phyloP scores from a whole-genome alignment of 176 grass and related monocot species.

The Oryza rufipogon region DNA sequence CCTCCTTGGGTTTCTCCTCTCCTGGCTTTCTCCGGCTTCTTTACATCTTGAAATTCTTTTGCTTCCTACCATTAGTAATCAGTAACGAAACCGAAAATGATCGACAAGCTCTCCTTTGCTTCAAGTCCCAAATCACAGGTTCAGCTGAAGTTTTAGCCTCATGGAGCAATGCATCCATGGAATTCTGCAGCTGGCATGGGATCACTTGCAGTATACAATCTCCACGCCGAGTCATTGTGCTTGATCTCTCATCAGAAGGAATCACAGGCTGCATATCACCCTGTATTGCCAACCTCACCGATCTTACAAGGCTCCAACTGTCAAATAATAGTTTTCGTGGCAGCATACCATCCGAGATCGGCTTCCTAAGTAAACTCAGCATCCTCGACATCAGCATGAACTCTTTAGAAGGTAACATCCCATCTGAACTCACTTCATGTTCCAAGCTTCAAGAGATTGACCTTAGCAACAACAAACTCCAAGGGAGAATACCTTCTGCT shows the following conservation, averaged over 20 bases:
- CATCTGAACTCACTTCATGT: not conserved
- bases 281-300: conserved; percentile 50
- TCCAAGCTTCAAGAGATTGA: too few species aligned
- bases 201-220: conserved; percentile 17
- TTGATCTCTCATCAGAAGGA: conserved; percentile 41
- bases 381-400: conserved; percentile 57
- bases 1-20: too few species aligned
- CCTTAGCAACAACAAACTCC: too few species aligned
- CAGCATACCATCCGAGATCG: conserved; percentile 39
- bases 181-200: conserved; percentile 55
- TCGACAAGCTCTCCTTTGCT: not conserved
- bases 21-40: too few species aligned
- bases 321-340: conserved; percentile 41
- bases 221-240: not conserved
- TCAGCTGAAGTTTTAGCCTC: conserved; percentile 30
- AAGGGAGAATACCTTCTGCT: too few species aligned
- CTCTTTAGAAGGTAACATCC: conserved; percentile 42
- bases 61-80: not conserved
- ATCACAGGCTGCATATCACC: conserved; percentile 35
- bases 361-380: conserved; percentile 16
- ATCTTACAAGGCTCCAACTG: conserved; percentile 36
- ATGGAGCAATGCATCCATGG: conserved; percentile 40
- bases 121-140: conserved; percentile 41
- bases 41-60: not conserved
- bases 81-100: not conserved